A percentile compares a stretch with the other conserved stretches of the same genome.
Conservation (phyloP, 495 filamentous ascomycete genomes). For the Hamigera avellanea region DNA sequence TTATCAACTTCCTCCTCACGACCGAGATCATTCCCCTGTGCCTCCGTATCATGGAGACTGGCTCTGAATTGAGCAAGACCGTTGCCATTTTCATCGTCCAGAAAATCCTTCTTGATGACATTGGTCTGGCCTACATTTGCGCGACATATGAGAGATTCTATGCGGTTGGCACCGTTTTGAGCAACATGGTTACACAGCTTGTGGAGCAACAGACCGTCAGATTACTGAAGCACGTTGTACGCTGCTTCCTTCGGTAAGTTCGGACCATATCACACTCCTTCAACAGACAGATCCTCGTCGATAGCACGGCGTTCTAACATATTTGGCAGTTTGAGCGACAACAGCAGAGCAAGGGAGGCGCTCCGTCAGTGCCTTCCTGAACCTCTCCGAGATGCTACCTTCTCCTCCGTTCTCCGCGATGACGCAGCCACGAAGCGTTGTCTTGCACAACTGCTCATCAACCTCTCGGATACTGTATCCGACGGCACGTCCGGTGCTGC, state of each 20-base stretch:
- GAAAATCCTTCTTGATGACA: conserved; percentile 95
- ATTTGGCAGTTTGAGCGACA: conserved; percentile 70
- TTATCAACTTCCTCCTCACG: conserved; percentile 97
- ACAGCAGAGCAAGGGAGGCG: conserved; percentile 89
- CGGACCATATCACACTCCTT: not conserved
- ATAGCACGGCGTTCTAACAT: conserved; percentile 7
- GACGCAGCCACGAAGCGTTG: conserved; percentile 98
- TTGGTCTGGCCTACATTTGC: conserved; percentile 96
- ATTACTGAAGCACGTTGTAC: conserved; percentile 93
- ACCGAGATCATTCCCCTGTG: conserved; percentile 98
- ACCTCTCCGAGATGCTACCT: conserved; percentile 91
- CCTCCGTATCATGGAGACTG: conserved; percentile 98
- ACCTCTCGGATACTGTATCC: conserved; percentile 85
- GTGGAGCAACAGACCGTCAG: conserved; percentile 96
- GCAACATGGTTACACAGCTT: conserved; percentile 96
- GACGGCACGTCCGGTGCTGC: conserved; percentile 41
- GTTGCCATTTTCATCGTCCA: conserved; percentile 99
- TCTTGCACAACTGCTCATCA: conserved; percentile 91
- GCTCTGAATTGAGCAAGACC: conserved; percentile 96
- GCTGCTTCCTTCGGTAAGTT: conserved; percentile 85
- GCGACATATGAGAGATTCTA: conserved; percentile 99
- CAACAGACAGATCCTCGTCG: conserved; percentile 1
- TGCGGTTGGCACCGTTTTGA: conserved; percentile 91
- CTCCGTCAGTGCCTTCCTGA: conserved; percentile 94
- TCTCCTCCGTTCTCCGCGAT: conserved; percentile 90